Evolutionary conservation across 495 filamentous ascomycete genomes (phyloP).

Genomic region (Aspergillus heteromorphus): DNA sequence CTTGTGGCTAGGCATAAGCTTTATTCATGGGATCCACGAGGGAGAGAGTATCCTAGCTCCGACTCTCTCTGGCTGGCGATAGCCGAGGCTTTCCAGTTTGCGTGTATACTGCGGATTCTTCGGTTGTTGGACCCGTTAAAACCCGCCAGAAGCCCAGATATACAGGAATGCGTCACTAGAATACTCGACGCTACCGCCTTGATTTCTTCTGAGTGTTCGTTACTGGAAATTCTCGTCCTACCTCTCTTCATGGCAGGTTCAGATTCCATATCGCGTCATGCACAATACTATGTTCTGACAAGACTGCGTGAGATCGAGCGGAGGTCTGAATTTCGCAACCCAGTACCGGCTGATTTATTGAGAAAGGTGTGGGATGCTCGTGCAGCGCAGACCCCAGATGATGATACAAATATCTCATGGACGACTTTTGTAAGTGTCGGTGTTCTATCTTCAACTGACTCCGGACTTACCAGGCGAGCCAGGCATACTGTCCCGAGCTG

Average conservation of each 20-base stretch:
- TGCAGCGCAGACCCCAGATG: slow-evolving; percentile 18
- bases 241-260: slow-evolving; percentile 36
- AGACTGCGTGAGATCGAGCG: slow-evolving; percentile 25
- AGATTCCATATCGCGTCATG: slow-evolving; percentile 27
- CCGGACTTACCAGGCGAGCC: neutral
- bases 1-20: slow-evolving; percentile 19
- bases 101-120: slow-evolving; percentile 31
- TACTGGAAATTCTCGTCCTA: slow-evolving; percentile 30
- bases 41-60: slow-evolving; percentile 22
- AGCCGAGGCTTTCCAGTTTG: slow-evolving; percentile 29
- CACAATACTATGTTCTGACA: slow-evolving; percentile 30
- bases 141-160: slow-evolving; percentile 19
- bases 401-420: slow-evolving; percentile 31
- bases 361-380: slow-evolving; percentile 32
- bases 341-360: slow-evolving; percentile 21
- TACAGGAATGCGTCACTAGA: slow-evolving; percentile 26
- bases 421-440: slow-evolving; percentile 29
- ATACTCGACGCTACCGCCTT: slow-evolving; percentile 29
- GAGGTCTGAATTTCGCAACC: slow-evolving; percentile 28
- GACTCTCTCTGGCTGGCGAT: slow-evolving; percentile 27
- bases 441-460: slow-evolving; percentile 3
- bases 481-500: slow-evolving; percentile 17
- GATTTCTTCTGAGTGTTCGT: slow-evolving; percentile 21
- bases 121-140: slow-evolving; percentile 26
- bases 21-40: slow-evolving; percentile 23